Conservation (phyloP, 805 yeast species). For the Metahyphopichia silvanorum region DNA sequence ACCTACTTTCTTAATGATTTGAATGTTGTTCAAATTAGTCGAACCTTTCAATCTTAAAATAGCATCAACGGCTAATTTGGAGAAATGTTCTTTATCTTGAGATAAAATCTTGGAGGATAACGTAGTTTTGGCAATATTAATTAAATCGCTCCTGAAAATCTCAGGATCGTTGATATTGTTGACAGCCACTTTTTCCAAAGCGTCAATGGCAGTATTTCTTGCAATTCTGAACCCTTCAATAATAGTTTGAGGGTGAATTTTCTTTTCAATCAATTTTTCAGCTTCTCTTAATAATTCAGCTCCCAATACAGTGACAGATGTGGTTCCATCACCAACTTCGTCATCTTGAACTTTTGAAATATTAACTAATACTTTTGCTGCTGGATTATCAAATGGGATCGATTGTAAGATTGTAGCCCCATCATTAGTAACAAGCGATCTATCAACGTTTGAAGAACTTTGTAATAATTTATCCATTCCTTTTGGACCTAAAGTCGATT, state of each 20-base stretch:
- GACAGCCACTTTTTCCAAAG: conserved; percentile 74
- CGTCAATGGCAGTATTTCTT: conserved; percentile 72
- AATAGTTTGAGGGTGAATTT: conserved; percentile 96
- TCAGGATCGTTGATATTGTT: conserved; percentile 61
- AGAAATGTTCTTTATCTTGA: conserved; percentile 90
- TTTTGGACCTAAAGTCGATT: conserved; percentile 93
- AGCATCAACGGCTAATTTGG: conserved; percentile 92
- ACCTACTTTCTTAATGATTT: conserved; percentile 89
- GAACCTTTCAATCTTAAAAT: conserved; percentile 83
- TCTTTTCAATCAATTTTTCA: conserved; percentile 84
- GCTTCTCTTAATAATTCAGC: conserved; percentile 94
- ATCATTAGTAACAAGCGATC: conserved; percentile 86
- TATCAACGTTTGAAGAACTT: conserved; percentile 71
- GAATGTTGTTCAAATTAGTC: conserved; percentile 87
- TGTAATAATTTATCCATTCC: conserved; percentile 97
- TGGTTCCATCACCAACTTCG: conserved; percentile 98
- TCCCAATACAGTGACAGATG: conserved; percentile 86
- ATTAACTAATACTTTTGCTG: conserved; percentile 93
- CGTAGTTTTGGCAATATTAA: conserved; percentile 90
- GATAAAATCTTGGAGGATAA: conserved; percentile 88
- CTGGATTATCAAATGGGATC: conserved; percentile 95
- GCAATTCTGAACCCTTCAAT: conserved; percentile 95
- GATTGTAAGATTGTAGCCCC: conserved; percentile 96
- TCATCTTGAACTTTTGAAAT: conserved; percentile 96
- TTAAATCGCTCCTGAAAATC: conserved; percentile 68